phyloP scores from a whole-genome alignment of 805 yeast species.

The Saccharomycopsis microspora region DNA sequence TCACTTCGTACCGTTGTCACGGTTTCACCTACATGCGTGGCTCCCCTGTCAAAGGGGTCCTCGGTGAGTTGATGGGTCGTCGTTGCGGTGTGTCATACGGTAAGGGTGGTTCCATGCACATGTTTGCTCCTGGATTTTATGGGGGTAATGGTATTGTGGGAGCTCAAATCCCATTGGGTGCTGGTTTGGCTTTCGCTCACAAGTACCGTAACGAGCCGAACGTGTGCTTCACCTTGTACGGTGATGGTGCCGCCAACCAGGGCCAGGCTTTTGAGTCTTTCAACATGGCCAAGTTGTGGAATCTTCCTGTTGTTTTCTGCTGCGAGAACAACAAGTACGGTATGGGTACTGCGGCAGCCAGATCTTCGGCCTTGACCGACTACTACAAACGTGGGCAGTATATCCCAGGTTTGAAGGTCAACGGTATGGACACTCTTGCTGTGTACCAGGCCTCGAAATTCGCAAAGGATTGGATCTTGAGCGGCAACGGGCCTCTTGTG shows the following conservation, averaged over 20 bases:
- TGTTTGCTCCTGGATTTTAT: constrained; percentile 90
- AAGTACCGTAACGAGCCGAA: constrained; percentile 75
- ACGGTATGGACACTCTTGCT: constrained; percentile 97
- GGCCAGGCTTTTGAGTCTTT: constrained; percentile 97
- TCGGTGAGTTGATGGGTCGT: constrained; percentile 96
- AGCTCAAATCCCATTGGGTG: constrained; percentile 97
- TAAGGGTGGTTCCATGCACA: constrained; percentile 99
- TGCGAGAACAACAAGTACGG: constrained; percentile 99
- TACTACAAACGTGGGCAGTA: constrained; percentile 99
- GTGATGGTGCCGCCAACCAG: constrained; percentile 99
- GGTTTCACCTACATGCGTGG: constrained; percentile 98
- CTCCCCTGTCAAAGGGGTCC: constrained; percentile 75
- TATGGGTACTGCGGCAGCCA: constrained; percentile 97
- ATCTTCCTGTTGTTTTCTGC: constrained; percentile 86
- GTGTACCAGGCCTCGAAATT: constrained; percentile 92
- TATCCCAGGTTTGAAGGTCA: constrained; percentile 96
- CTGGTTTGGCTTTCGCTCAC: constrained; percentile 98
- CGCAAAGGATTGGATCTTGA: constrained; percentile 91
- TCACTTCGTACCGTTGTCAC: constrained; percentile 98
- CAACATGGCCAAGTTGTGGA: constrained; percentile 99
- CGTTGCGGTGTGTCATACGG: constrained; percentile 92
- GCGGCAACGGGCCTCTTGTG: constrained; percentile 93
- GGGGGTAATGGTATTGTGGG: constrained; percentile 99
- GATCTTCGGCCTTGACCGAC: constrained; percentile 94
- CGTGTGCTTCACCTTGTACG: constrained; percentile 84